These are phyloP conservation scores for Leccinellum albellum DNA, from an alignment of 768 basidiomycete species.

Conservation along the genomic window DNA sequence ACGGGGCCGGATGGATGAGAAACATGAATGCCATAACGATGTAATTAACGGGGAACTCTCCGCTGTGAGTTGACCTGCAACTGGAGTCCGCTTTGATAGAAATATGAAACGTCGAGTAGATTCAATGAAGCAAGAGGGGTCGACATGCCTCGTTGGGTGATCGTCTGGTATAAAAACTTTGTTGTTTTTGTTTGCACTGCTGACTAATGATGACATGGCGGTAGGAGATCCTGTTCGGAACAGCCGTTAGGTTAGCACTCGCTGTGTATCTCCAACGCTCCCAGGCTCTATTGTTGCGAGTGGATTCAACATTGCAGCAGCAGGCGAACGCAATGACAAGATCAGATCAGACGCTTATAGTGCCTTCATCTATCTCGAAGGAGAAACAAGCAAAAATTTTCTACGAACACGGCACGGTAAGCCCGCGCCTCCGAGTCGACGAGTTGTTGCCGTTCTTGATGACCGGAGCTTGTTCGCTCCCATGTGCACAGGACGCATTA, in stretches of 20 bases:
- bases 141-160: constrained; percentile 20
- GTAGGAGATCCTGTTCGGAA: neutral
- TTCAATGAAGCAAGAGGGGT: constrained; percentile 4
- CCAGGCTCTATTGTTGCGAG: constrained; percentile 18
- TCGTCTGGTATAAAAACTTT: constrained; percentile 13
- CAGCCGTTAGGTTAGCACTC: neutral
- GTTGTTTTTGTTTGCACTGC: constrained; percentile 5
- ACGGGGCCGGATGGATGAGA: constrained; percentile 22
- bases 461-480: constrained; percentile 16
- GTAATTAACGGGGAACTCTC: constrained; percentile 29
- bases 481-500: constrained; percentile 40
- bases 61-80: constrained; percentile 4
- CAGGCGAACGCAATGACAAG: constrained; percentile 21
- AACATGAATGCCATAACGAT: constrained; percentile 28
- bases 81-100: constrained; percentile 6
- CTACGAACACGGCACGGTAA: constrained; percentile 33
- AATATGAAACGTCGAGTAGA: constrained; percentile 11
- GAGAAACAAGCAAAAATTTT: constrained; percentile 27
- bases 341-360: constrained; percentile 23
- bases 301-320: constrained; percentile 2
- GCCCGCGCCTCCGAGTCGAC: constrained; percentile 13
- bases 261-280: constrained; percentile 1
- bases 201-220: constrained; percentile 17
- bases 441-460: constrained; percentile 16
- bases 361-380: constrained; percentile 22